Evolutionary conservation across 2,329 filamentous ascomycete species (phyloP), one percentile per base, ranked within the genome.

Genomic region (Penicillium concentricum): DNA sequence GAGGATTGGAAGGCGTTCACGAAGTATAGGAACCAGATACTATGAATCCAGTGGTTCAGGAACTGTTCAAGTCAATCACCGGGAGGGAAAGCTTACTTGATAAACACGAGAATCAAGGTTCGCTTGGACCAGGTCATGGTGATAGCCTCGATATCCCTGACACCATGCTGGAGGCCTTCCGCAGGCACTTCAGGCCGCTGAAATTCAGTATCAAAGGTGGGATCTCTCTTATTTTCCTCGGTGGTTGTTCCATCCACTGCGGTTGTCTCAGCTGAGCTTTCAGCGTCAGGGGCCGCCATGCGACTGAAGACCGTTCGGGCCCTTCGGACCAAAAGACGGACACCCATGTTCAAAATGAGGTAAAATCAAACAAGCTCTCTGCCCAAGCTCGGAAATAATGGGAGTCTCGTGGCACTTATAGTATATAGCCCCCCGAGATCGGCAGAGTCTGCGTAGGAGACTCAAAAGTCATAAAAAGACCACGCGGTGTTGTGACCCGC

Each of bases 121-220:
- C 22, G 68, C 59, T 74, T 79, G 20, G 72, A 73, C 78, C 78
- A 80, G 22, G 72, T 72, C 62, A 78, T 65, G 16, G 77, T 74
- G 8, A 76, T 70, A 16, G 77, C 78, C 63, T 80, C 76, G 10
- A 76, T 72, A 56, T 76, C 73, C 49, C 77, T 70, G 18, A 79
- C 76, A 67, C 77, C 77, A 32, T 67, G 45, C 24, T 72, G 66
- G 15, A 67, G 69, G 59, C 63, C 28, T 13, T 20, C 51, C 9
- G 26, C 20, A 3, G 51, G 43, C 16, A 28, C 9, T 13, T 54
- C 44, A 7, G 45, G 15, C 15, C 30, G 42, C 3, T 39, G 35
- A 7, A 22, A 4, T 35, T 44, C 32, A n/a, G 16, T 7, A 9
- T 41, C 37, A 7, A 20, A 5, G 7, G 35, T 5, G 43, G 43